These are phyloP conservation scores for Coemansia sp. DNA, from an alignment of 192 early-diverging fungal genomes.

Conservation along the genomic window DNA sequence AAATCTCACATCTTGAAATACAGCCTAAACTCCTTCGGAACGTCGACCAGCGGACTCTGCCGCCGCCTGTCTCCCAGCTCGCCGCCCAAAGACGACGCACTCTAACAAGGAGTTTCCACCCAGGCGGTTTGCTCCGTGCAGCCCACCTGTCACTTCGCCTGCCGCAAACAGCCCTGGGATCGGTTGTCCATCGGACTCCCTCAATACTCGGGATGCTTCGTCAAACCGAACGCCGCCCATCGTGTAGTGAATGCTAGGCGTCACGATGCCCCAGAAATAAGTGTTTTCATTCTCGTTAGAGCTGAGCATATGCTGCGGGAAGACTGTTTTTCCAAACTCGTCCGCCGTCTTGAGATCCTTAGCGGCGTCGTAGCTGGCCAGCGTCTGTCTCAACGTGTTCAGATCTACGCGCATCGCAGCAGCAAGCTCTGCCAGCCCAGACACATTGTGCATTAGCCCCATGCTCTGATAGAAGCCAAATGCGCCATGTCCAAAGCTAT, in stretches of 20 bases:
- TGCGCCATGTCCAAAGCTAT: conserved; percentile 43
- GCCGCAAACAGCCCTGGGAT: conserved; percentile 87
- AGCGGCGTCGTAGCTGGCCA: conserved; percentile 60
- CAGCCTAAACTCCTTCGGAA: too few relatives aligned
- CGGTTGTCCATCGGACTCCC: conserved; percentile 46
- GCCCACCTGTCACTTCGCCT: conserved; percentile 94
- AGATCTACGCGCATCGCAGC: conserved; percentile 54
- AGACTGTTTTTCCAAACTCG: conserved; percentile 70
- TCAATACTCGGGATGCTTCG: conserved; percentile 25
- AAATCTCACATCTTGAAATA: too few relatives aligned
- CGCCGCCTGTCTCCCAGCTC: conserved; percentile 66
- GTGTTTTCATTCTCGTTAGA: conserved; percentile 2
- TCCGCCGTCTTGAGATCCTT: conserved; percentile 59
- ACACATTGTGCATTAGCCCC: conserved; percentile 36
- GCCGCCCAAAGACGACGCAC: conserved; percentile 95
- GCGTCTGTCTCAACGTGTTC: conserved; percentile 16
- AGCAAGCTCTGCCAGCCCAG: conserved; percentile 13
- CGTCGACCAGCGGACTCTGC: background rate
- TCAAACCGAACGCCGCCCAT: conserved; percentile 67
- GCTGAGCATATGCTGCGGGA: conserved; percentile 63
- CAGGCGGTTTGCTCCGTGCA: conserved; percentile 95
- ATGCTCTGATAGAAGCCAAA: conserved; percentile 51
- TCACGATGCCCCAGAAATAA: conserved; percentile 71
- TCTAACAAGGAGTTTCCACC: conserved; percentile 92
- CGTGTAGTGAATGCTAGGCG: conserved; percentile 84